Percentiles rank a stretch among this genome's conserved stretches.
These are phyloP conservation scores for Colletotrichum orchidophilum DNA, from an alignment of 2,329 filamentous ascomycete species.

Conservation along the genomic window DNA sequence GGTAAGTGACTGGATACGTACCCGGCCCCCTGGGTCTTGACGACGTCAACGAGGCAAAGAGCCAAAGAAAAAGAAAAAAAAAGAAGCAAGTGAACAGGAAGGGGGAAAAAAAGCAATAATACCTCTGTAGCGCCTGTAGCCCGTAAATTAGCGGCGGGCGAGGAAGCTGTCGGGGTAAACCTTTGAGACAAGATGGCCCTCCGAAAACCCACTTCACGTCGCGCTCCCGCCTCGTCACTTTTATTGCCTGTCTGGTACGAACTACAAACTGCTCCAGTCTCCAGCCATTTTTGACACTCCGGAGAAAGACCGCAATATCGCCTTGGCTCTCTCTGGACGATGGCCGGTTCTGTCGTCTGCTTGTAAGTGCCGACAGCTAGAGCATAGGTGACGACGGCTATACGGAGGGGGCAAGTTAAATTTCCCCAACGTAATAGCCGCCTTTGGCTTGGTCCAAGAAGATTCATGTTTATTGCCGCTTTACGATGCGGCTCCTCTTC, in stretches of 20 bases:
- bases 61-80: not conserved
- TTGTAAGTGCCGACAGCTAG: not conserved
- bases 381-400: not conserved
- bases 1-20: not conserved
- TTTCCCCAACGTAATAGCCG: constrained; percentile 14
- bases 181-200: constrained; percentile 20
- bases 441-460: not conserved
- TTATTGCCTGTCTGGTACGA: not conserved
- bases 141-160: constrained; percentile 27
- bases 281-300: constrained; percentile 9
- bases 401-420: not conserved
- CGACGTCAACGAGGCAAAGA: not conserved
- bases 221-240: constrained; percentile 13
- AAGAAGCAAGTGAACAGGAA: not conserved
- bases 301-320: constrained; percentile 13
- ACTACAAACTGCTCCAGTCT: not conserved
- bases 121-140: constrained; percentile 5
- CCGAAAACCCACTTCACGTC: constrained; percentile 13
- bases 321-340: not conserved
- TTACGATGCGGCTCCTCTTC: not conserved
- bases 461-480: not conserved
- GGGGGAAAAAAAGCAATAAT: constrained; percentile 11
- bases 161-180: constrained; percentile 11
- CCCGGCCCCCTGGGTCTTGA: not conserved
- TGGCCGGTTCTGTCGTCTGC: not conserved